Base-by-base conservation (phyloP, 1,139 yeast genomes). In the Candida labiduridarum region DNA sequence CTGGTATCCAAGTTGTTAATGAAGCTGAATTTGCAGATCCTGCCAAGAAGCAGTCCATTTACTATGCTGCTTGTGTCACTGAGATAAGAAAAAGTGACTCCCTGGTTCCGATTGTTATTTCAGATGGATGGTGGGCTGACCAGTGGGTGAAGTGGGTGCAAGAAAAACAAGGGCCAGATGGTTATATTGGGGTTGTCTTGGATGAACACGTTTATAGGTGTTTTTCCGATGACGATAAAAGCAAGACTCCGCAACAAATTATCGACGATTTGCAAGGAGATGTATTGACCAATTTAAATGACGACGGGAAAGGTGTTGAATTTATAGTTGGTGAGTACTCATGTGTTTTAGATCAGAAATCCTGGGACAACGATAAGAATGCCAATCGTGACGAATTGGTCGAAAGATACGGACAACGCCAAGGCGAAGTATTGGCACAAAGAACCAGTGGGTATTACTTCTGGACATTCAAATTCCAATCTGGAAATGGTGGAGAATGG, bases 401-500 rank as follows among this genome's bases (percentile, higher is more conserved):
- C 9, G 53, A 63, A 34, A 62, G 69, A 19, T 80, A 66, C 57
- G 83, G 82, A 8, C 66, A 64, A 27, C 66, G 63, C 31, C 82
- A 84, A 62, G 59, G 65, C 3, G 63, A 68, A 2, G 56, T 80
- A 3, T 80, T 87, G 58, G 60, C 63, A 10, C 61, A 78, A 42
- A 69, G 87, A 45, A 66, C 75, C 5, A 79, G 83, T 49, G 97
- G 97, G 0, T 77, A 81, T 48, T 92, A 79, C 67, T 94, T 94
- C 68, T 94, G 98, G 98, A 89, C 97, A 1, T 88, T 72, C 66
- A 90, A 89, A 67, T 92, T 92, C 63, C 83, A 87, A 63, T 78
- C 84, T 50, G 97, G 97, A 2, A 87, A 86, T 61, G 97, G 97
- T 39, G 98, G 97, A 10, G 97, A 90, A 69, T 92, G 98, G 98